Base-by-base conservation (phyloP, 2,329 filamentous ascomycete species). In the Phaeoacremonium minimum region DNA sequence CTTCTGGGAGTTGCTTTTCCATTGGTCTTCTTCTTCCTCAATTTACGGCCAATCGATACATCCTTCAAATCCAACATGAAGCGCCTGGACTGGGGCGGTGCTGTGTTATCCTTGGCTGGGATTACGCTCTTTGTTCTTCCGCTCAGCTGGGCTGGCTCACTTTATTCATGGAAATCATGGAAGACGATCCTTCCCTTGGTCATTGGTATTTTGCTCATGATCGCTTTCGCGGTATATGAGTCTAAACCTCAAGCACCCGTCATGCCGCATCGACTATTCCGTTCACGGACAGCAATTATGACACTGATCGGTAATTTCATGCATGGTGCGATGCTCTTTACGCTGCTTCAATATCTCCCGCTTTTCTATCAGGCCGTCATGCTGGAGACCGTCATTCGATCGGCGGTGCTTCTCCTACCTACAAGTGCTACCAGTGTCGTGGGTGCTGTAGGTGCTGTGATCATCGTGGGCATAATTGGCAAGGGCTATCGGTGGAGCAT, bases 111-210 rank as follows among this genome's bases (percentile, higher is more conserved):
- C n/a, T n/a, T n/a, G 53, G 6, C 55, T 58, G 55, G 52, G 11
- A 41, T 36, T 17, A 51, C 47, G 4, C 15, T 46, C 2, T 52
- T 58, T 15, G 40, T 44, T 1, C 28, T 62, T 12, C 57, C 58
- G 1, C 36, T 63, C 6, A 60, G 54, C 35, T 62, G 58, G 58
- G 59, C 52, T 2, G 53, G 51, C 6, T 28, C 49, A 7, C 15
- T 61, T 20, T 63, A 53, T 35, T 39, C 58, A 2, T 61, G 59
- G 58, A 33, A 34, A 0, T 57, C 54, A 0, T 63, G 52, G 48
- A 28, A 46, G 28, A 61, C 60, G 4, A 41, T 62, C 6, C 30
- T 61, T 5, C 56, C 59, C 0, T 18, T 63, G 7, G 15, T 57
- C 5, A 33, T 60, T 13, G 59, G 61, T 4, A 19, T 47, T 2